Evolutionary conservation across 352 stramenopile species (phyloP).

Genomic region (Aphanomyces stellatus): DNA sequence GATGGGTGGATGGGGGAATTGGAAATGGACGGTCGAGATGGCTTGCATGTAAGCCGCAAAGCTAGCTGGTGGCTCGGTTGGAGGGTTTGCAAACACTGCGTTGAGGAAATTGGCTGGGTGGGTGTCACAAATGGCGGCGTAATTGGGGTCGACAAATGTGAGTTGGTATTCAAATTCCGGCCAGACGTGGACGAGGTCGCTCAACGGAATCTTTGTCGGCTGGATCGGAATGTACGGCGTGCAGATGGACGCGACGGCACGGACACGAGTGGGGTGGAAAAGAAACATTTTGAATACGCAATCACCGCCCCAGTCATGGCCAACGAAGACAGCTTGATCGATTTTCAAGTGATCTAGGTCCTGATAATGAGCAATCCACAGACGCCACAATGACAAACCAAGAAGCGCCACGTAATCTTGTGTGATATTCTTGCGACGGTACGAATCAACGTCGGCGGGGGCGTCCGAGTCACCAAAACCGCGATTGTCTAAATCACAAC

Average conservation of each 20-base stretch:
- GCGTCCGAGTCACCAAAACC: slow-evolving; percentile 34
- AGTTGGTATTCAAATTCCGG: slow-evolving; percentile 63
- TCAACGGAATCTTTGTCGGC: slow-evolving; percentile 31
- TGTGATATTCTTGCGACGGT: slow-evolving; percentile 11
- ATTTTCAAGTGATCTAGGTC: slow-evolving; percentile 46
- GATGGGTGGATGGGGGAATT: slow-evolving; percentile 16
- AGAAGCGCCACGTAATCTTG: not conserved
- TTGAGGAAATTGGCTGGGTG: slow-evolving; percentile 7
- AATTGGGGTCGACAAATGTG: slow-evolving; percentile 26
- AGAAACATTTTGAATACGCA: slow-evolving; percentile 61
- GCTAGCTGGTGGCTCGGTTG: not conserved
- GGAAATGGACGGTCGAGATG: not conserved
- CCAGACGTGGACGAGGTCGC: slow-evolving; percentile 36
- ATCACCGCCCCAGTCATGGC: slow-evolving; percentile 62
- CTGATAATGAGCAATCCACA: not conserved
- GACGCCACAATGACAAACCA: not conserved
- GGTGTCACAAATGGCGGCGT: slow-evolving; percentile 18
- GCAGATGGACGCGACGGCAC: slow-evolving; percentile 46
- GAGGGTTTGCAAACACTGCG: not conserved
- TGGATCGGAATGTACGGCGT: slow-evolving; percentile 52
- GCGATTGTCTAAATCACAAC: slow-evolving; percentile 27
- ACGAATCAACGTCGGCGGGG: slow-evolving; percentile 19
- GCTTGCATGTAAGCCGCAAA: not conserved
- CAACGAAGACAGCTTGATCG: slow-evolving; percentile 54
- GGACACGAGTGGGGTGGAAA: slow-evolving; percentile 50